Evolutionary conservation across 805 yeast genomes (phyloP).

Genomic region (Saccharomycopsis selenospora): DNA sequence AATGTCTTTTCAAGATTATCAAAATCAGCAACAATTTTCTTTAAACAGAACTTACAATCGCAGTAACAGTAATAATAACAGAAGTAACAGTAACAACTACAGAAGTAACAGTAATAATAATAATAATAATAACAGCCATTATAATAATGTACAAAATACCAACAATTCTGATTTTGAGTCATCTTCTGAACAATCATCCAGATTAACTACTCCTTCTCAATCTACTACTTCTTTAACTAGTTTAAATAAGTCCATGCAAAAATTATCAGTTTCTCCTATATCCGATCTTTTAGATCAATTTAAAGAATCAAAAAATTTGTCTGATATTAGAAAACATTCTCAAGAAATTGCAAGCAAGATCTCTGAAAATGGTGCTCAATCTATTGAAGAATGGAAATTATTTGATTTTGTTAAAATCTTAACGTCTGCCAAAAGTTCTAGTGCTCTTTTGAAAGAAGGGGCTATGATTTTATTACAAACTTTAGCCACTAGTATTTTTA

Average conservation of each 20-base stretch:
- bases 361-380: conserved; percentile 35
- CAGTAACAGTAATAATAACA: background rate
- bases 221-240: conserved; percentile 71
- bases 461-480: conserved; percentile 47
- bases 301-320: conserved; percentile 41
- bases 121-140: too few species aligned
- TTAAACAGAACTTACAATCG: background rate
- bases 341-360: conserved; percentile 47
- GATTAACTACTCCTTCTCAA: conserved; percentile 31
- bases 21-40: conserved; percentile 6
- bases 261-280: conserved; percentile 59
- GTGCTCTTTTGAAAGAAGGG: conserved; percentile 65
- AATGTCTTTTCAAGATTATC: conserved; percentile 19
- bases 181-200: conserved; percentile 14
- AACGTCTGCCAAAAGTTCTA: conserved; percentile 63
- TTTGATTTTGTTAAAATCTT: conserved; percentile 57
- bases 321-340: conserved; percentile 50
- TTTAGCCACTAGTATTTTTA: conserved; percentile 51
- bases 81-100: background rate
- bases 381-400: conserved; percentile 59
- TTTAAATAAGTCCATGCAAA: conserved; percentile 60
- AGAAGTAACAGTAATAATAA: background rate
- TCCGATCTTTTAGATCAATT: conserved; percentile 48
- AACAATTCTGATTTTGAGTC: conserved; percentile 9
- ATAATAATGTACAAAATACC: too few species aligned